Conservation (phyloP, 73 alveolate species). For the Paramecium sonneborni region DNA sequence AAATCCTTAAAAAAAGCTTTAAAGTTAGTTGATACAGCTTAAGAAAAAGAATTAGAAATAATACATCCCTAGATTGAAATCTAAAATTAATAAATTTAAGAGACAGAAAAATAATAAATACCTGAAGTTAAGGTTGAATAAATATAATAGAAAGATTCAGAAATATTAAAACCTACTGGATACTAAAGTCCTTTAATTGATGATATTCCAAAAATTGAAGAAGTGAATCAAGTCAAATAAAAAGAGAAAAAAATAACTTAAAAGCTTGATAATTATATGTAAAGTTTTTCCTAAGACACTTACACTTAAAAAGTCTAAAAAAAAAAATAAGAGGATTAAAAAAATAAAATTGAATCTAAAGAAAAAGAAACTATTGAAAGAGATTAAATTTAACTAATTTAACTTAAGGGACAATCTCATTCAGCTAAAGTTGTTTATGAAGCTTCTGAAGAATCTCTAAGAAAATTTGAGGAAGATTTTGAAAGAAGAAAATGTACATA, state of each 20-base stretch:
- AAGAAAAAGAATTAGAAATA: neutral
- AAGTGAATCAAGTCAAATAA: neutral
- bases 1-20: neutral
- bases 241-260: neutral
- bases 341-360: neutral
- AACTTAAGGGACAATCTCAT: neutral
- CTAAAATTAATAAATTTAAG: neutral
- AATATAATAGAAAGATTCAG: neutral
- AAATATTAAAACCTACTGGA: neutral
- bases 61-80: neutral
- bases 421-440: neutral
- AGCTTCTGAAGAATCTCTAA: conserved; percentile 14
- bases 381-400: neutral
- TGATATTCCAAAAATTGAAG: neutral
- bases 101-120: neutral
- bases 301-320: neutral
- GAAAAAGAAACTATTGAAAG: neutral
- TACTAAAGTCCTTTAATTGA: neutral
- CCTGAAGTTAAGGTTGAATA: neutral
- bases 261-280: neutral
- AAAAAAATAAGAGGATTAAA: neutral
- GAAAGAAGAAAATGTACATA: neutral
- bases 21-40: neutral
- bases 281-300: neutral
- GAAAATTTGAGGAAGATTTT: conserved; percentile 8